Evolutionary conservation across 163 green algal species (phyloP).

Genomic region (Scenedesmus sp.): DNA sequence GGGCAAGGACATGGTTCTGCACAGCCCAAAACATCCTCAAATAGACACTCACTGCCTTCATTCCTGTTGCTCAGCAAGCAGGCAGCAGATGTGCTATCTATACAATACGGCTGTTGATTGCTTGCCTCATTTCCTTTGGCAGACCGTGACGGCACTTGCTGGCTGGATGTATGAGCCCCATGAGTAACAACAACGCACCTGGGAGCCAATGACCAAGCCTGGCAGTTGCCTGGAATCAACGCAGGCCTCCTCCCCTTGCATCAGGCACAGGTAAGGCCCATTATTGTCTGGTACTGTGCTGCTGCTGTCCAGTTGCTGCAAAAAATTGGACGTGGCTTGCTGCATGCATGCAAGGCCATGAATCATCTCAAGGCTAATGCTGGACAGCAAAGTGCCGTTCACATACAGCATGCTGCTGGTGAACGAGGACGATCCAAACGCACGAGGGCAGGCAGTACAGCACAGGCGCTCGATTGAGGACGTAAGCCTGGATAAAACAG

Average conservation of each 20-base stretch:
- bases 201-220: background rate
- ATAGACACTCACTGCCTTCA: too few relatives aligned
- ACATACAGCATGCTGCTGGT: background rate
- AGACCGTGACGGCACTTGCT: background rate
- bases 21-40: too few relatives aligned
- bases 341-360: background rate
- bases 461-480: too few relatives aligned
- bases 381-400: background rate
- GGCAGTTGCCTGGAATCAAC: conserved; percentile 3
- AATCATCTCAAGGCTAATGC: background rate
- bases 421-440: background rate
- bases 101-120: background rate
- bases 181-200: background rate
- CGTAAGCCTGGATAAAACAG: too few relatives aligned
- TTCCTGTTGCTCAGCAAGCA: background rate
- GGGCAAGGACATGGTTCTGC: too few relatives aligned
- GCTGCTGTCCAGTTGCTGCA: background rate
- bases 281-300: background rate
- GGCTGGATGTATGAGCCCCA: background rate
- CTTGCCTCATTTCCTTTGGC: too few relatives aligned
- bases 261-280: conserved; percentile 4
- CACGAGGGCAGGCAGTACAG: background rate
- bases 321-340: background rate
- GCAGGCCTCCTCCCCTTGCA: conserved; percentile 26
- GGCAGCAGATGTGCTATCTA: background rate